Percentiles rank a stretch among this genome's conserved stretches.
Conservation (phyloP, 805 yeast genomes). For the Hanseniaspora opuntiae region DNA sequence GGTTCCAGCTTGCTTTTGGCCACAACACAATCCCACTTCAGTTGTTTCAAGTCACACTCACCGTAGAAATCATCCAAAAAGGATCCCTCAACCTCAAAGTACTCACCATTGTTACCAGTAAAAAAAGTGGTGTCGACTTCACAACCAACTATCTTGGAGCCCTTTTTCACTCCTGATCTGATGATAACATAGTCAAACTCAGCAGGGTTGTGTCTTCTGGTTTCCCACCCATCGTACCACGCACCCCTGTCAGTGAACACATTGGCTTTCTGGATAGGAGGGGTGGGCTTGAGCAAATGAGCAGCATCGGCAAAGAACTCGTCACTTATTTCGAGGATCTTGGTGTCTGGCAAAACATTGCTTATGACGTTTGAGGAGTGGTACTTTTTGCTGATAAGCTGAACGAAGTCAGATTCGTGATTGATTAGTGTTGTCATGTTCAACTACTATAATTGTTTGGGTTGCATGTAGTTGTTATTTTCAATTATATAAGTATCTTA, state of each 20-base stretch:
- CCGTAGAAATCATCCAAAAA: slow-evolving; percentile 24
- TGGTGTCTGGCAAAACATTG: slow-evolving; percentile 62
- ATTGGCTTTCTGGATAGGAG: slow-evolving; percentile 72
- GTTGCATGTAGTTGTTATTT: no score
- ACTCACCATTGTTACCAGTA: slow-evolving; percentile 92
- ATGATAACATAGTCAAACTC: slow-evolving; percentile 81
- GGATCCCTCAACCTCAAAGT: slow-evolving; percentile 68
- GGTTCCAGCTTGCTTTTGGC: slow-evolving; percentile 77
- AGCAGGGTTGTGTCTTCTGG: slow-evolving; percentile 77
- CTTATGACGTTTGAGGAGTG: slow-evolving; percentile 56
- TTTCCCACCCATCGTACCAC: slow-evolving; percentile 99
- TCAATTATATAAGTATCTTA: no score
- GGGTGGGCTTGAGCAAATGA: slow-evolving; percentile 66
- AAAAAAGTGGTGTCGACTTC: slow-evolving; percentile 90
- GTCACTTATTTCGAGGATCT: slow-evolving; percentile 56
- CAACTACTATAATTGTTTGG: not conserved
- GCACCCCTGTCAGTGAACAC: slow-evolving; percentile 76
- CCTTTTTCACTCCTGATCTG: slow-evolving; percentile 64
- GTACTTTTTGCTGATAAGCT: slow-evolving; percentile 15
- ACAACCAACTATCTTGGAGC: slow-evolving; percentile 62
- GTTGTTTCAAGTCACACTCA: slow-evolving; percentile 20
- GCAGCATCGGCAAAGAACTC: slow-evolving; percentile 94
- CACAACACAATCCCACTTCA: slow-evolving; percentile 60
- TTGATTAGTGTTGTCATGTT: slow-evolving; percentile 7
- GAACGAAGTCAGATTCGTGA: slow-evolving; percentile 13